Percentiles rank a stretch among this genome's conserved stretches.
Conservation (phyloP, 1,139 yeast genomes). For the Blastobotrys ciferrii region DNA sequence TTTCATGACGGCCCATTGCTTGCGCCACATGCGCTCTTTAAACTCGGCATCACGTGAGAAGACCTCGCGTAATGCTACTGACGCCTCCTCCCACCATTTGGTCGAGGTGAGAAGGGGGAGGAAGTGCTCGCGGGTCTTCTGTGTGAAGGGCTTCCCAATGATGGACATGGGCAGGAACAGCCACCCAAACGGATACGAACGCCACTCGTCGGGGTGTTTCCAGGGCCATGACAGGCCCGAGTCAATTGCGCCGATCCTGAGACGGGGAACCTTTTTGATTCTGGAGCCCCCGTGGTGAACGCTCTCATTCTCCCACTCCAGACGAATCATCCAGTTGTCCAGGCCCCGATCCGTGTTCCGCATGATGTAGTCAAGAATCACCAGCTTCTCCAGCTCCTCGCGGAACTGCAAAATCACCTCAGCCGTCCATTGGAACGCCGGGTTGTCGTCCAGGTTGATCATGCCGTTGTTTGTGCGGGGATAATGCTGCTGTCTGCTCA, state of each 20-base stretch:
- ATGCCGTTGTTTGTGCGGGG: slow-evolving; percentile 15
- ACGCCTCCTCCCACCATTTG: slow-evolving; percentile 70
- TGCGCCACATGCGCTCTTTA: slow-evolving; percentile 62
- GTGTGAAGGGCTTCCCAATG: slow-evolving; percentile 68
- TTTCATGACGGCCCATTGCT: slow-evolving; percentile 68
- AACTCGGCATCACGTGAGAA: slow-evolving; percentile 61
- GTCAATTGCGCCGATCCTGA: slow-evolving; percentile 73
- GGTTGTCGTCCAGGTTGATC: slow-evolving; percentile 26
- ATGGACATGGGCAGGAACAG: slow-evolving; percentile 60
- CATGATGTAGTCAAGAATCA: slow-evolving; percentile 68
- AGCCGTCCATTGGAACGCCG: slow-evolving; percentile 54
- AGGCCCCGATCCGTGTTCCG: slow-evolving; percentile 73
- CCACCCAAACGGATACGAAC: slow-evolving; percentile 82
- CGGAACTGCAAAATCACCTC: slow-evolving; percentile 52
- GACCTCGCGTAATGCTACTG: slow-evolving; percentile 46
- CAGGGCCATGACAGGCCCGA: slow-evolving; percentile 77
- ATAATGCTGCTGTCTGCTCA: slow-evolving; percentile 5
- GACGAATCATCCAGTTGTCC: slow-evolving; percentile 76
- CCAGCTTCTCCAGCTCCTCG: slow-evolving; percentile 65
- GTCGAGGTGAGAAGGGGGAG: slow-evolving; percentile 58
- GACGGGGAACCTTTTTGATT: slow-evolving; percentile 36
- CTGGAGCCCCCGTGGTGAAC: slow-evolving; percentile 15
- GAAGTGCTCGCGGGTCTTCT: slow-evolving; percentile 55
- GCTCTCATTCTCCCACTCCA: slow-evolving; percentile 45
- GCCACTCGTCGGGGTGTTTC: slow-evolving; percentile 83